A percentile compares a stretch with the other conserved stretches of the same genome.
These are phyloP conservation scores for Eucalyptus polyanthemos DNA, from an alignment of 345 rosid genomes.

Conservation along the genomic window DNA sequence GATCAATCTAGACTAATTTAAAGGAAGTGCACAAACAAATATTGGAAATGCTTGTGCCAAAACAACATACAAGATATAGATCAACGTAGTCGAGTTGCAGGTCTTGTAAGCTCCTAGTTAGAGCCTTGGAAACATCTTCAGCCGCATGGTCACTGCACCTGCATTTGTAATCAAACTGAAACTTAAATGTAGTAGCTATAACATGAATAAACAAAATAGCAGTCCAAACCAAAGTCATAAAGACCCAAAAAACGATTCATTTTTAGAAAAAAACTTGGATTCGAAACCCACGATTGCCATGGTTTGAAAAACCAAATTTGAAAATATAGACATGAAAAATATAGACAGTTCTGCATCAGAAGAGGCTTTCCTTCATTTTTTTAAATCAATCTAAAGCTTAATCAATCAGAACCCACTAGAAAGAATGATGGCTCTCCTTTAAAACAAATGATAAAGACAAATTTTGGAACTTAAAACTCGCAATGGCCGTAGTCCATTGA, in stretches of 20 bases:
- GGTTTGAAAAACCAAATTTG: background rate
- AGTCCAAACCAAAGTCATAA: background rate
- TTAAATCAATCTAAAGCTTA: no score
- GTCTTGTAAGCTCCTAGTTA: slow-evolving; percentile 24
- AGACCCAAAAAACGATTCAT: background rate
- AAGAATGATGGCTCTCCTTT: background rate
- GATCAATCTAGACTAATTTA: background rate
- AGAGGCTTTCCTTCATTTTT: background rate
- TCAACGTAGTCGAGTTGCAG: slow-evolving; percentile 42
- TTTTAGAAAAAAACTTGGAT: background rate
- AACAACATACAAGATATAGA: slow-evolving; percentile 30
- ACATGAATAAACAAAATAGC: background rate
- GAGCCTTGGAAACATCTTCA: slow-evolving; percentile 39
- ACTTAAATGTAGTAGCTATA: background rate
- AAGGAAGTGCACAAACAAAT: background rate
- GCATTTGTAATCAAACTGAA: background rate
- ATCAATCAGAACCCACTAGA: background rate
- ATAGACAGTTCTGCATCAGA: background rate
- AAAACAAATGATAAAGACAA: background rate
- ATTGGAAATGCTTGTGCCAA: background rate
- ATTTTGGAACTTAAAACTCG: background rate
- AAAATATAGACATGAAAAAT: background rate
- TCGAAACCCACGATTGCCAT: background rate
- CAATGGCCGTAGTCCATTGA: background rate
- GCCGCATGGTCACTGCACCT: slow-evolving; percentile 44